Evolutionary conservation across 768 basidiomycete genomes (phyloP).

Genomic region (Imleria badia): DNA sequence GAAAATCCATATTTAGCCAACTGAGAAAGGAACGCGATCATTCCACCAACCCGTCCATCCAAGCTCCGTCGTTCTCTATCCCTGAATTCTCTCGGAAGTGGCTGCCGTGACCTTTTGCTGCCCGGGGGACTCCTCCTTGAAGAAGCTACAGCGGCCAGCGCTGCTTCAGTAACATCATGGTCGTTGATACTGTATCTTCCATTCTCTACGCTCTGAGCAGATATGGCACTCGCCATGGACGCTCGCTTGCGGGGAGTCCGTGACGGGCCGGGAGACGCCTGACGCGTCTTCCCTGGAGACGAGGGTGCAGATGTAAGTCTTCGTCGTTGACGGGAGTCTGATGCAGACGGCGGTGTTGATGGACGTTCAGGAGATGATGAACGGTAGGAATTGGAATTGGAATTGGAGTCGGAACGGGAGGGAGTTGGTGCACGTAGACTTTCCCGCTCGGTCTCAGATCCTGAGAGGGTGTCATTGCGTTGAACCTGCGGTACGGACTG

Average conservation of each 20-base stretch:
- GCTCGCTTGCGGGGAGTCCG: slow-evolving; percentile 44
- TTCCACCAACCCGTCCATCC: slow-evolving; percentile 42
- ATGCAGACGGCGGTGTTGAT: slow-evolving; percentile 36
- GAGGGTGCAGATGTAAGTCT: slow-evolving; percentile 50
- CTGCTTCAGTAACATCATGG: slow-evolving; percentile 51
- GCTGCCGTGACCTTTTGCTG: slow-evolving; percentile 45
- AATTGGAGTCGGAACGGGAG: slow-evolving; percentile 31
- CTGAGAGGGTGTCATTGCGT: slow-evolving; percentile 50
- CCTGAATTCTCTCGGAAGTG: slow-evolving; percentile 51
- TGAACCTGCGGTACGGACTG: slow-evolving; percentile 26
- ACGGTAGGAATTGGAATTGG: slow-evolving; percentile 30
- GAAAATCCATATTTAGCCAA: slow-evolving; percentile 2
- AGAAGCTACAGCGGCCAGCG: slow-evolving; percentile 60
- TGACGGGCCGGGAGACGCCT: slow-evolving; percentile 40
- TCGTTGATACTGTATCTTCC: slow-evolving; percentile 23
- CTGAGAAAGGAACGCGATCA: not conserved
- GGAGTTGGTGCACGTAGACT: slow-evolving; percentile 36
- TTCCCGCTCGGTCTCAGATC: slow-evolving; percentile 84
- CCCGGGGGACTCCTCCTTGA: slow-evolving; percentile 51
- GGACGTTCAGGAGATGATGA: slow-evolving; percentile 41
- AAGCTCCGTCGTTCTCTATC: slow-evolving; percentile 36
- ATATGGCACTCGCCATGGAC: slow-evolving; percentile 37
- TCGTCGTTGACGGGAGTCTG: slow-evolving; percentile 31
- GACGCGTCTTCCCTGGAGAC: slow-evolving; percentile 41
- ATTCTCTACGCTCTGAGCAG: slow-evolving; percentile 24